These are phyloP conservation scores for Geosmithia putterillii DNA, from an alignment of 2,329 filamentous ascomycete genomes.

Conservation along the genomic window DNA sequence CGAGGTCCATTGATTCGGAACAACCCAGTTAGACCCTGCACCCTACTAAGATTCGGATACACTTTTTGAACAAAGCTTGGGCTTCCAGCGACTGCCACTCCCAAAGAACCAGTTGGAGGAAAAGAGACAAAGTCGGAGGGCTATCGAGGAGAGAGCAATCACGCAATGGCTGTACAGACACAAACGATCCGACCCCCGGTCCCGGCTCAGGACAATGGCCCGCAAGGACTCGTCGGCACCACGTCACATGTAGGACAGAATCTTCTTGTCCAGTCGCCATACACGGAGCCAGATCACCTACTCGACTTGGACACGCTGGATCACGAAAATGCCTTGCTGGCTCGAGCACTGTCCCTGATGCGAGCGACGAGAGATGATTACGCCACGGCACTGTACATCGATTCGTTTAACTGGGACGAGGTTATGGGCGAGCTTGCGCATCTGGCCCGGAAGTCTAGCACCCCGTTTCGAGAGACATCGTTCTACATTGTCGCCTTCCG, in stretches of 20 bases:
- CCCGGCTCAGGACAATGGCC: conserved; percentile 7
- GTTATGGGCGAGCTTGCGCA: conserved; percentile 46
- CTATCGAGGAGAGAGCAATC: too few relatives aligned
- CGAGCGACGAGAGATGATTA: conserved; percentile 55
- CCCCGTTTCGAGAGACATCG: conserved; percentile 43
- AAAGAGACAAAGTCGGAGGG: too few relatives aligned
- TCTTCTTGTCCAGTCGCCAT: conserved; percentile 59
- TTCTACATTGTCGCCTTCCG: conserved; percentile 85
- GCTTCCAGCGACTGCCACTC: too few relatives aligned
- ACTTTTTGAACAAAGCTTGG: too few relatives aligned
- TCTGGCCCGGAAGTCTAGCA: conserved; percentile 29
- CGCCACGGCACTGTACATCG: conserved; percentile 59
- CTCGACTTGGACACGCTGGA: conserved; percentile 60
- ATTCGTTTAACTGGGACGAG: conserved; percentile 65
- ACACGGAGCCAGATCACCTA: conserved; percentile 57
- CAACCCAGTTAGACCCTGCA: too few relatives aligned
- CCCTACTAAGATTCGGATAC: too few relatives aligned
- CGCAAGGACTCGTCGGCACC: neutral
- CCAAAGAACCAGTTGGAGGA: too few relatives aligned
- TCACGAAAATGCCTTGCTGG: conserved; percentile 53
- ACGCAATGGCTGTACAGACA: neutral
- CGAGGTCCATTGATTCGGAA: too few relatives aligned
- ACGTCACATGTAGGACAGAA: conserved; percentile 4
- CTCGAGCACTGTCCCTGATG: conserved; percentile 56
- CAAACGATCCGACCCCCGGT: neutral